Base-by-base conservation (phyloP, 2,329 filamentous ascomycete species). In the Capronia epimyces region DNA sequence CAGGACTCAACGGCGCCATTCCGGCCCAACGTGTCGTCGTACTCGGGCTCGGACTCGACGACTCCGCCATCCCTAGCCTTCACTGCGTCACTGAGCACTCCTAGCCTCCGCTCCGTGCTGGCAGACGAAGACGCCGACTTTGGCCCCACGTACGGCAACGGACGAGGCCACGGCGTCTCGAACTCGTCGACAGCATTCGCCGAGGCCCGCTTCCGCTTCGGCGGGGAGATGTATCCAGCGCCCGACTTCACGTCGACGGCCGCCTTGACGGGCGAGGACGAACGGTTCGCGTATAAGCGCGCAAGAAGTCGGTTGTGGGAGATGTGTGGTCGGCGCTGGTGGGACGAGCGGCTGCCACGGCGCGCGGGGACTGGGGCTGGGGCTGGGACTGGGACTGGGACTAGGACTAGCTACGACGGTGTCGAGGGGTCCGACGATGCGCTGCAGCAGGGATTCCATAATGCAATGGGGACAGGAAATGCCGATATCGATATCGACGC, bases 261-360 rank as follows among this genome's bases (percentile, higher is more conserved):
- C 9, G 81, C 79, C 0, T 86, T 91, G 62, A 90, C 84, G 0
- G 87, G 87, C 10, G 85, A 90, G 64, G 87, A 91, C 65, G 87
- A 91, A 66, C 75, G 81, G 10, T 93, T 93, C 64, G 87, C 87
- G 0, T 90, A 89, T 60, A 87, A 87, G 67, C 76, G 87, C 20
- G 87, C 87, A 1, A 75, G 81, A 37, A 87, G 83, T 58, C 73
- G 87, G n/a, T 70, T 93, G 2, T 93, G 86, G 87, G 86, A 93
- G 69, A 81, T 93, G 64, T 91, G 86, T 66, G 81, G 85, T 15
- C 74, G 73, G 31, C 72, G 77, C 54, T 91, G 87, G 87, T 87
- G 88, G 71, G 75, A 75, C 2, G 70, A 85, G 41, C 71, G 55
- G 3, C 12, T 48, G 13, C 22, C 49, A 4, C 7, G n/a, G 29